Evolutionary conservation across 1,284 basidiomycete species (phyloP), one percentile per base, ranked within the genome.

Genomic region (Neolentinus lepideus): DNA sequence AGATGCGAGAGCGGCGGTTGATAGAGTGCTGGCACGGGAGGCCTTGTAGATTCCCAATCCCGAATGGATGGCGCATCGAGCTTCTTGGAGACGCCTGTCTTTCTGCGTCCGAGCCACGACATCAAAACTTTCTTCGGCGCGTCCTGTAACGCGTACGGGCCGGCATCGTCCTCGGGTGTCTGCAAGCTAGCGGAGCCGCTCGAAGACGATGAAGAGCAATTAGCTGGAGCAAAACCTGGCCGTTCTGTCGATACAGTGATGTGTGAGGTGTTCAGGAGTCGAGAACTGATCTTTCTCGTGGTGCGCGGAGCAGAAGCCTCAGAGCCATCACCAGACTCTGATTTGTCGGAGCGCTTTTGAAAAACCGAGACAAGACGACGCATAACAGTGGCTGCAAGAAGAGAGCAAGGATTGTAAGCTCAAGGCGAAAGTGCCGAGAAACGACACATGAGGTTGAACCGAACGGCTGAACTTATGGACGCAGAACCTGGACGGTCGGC

Each of bases 141-240:
- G 43, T 53, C 53, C 56, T 59, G 53, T 62, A 65, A 58, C 68
- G 65, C 64, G 59, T 67, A 72, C 60, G 68, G 66, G 45, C 71
- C 69, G n/a, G 38, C 38, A 58, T 85, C 83, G 61, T 86, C 77
- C 60, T 76, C 83, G 35, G 84, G 83, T 9, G 85, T 85, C 56
- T 75, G 78, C 38, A 83, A 71, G 55, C 78, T 80, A 48, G 78
- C 75, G 14, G 80, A 83, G 54, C 79, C 81, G 50, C 76, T 78
- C 1, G 84, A 85, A 9, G 85, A 82, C 21, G 79, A 79, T 12
- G 84, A 82, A 1, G 81, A 83, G 19, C 74, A 77, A 22, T 29
- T 29, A 11, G 22, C 47, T 29, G 16, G 6, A 6, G 24, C 24
- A 16, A 29, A 26, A 29, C 47, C 25, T 21, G 47, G 47, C 16